Conservation (phyloP, 2,329 filamentous ascomycete genomes). For the Stemphylium beticola region DNA sequence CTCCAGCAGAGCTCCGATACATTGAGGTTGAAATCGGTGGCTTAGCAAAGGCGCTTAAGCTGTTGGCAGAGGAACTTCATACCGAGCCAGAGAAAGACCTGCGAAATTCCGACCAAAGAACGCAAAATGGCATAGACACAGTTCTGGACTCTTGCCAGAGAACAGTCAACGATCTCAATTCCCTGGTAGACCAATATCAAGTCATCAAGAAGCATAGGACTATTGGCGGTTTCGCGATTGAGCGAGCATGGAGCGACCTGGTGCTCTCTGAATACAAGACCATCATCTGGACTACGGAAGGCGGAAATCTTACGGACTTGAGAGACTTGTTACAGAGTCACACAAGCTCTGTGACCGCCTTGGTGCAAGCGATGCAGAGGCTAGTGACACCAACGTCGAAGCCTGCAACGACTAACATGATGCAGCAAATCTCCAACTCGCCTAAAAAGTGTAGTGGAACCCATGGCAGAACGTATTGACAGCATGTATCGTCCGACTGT, state of each 20-base stretch:
- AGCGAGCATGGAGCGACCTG: slow-evolving; percentile 53
- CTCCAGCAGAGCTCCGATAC: slow-evolving; percentile 51
- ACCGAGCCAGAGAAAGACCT: slow-evolving; percentile 43
- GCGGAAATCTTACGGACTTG: slow-evolving; percentile 50
- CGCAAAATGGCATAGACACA: slow-evolving; percentile 46
- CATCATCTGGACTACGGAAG: slow-evolving; percentile 55
- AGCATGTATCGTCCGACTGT: slow-evolving; percentile 32
- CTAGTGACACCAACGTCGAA: slow-evolving; percentile 14
- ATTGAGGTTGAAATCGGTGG: slow-evolving; percentile 52
- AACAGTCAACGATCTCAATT: slow-evolving; percentile 53
- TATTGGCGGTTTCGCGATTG: slow-evolving; percentile 49
- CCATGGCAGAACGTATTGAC: slow-evolving; percentile 44
- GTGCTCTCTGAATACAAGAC: slow-evolving; percentile 52
- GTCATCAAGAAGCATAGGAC: slow-evolving; percentile 52
- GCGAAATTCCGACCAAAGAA: slow-evolving; percentile 42
- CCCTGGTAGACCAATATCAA: slow-evolving; percentile 54
- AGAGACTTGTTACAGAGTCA: slow-evolving; percentile 53
- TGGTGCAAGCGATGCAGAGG: slow-evolving; percentile 53
- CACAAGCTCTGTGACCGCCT: slow-evolving; percentile 48
- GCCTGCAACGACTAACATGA: slow-evolving; percentile 15
- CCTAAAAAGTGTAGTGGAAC: slow-evolving; percentile 37
- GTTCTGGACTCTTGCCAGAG: slow-evolving; percentile 50
- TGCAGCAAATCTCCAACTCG: slow-evolving; percentile 44
- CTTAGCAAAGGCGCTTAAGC: slow-evolving; percentile 52
- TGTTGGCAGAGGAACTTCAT: slow-evolving; percentile 54